These are phyloP conservation scores for Monilinia vaccinii-corymbosi DNA, from an alignment of 2,329 filamentous ascomycete species.

Conservation along the genomic window DNA sequence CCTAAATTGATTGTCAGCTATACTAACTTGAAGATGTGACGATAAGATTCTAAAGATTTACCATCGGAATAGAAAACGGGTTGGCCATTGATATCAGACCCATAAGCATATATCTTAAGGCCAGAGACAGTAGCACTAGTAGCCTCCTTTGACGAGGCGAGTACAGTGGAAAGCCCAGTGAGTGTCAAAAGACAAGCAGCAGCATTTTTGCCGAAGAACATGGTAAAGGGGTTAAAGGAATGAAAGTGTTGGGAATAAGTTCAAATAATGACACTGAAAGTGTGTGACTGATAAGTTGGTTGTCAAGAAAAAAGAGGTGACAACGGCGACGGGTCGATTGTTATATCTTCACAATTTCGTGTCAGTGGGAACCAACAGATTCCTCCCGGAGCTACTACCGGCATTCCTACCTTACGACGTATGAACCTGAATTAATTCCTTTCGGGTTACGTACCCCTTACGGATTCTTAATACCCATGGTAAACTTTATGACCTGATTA, in stretches of 20 bases:
- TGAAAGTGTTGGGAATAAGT: neutral
- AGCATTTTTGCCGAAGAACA: neutral
- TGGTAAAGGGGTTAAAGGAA: neutral
- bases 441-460: neutral
- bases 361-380: neutral
- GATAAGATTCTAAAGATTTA: neutral
- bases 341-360: neutral
- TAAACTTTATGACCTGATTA: too few species aligned
- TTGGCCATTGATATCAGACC: neutral
- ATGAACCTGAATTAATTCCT: too few species aligned
- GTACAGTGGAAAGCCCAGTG: neutral
- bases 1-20: neutral
- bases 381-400: neutral
- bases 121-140: neutral
- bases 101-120: neutral
- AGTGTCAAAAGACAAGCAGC: neutral
- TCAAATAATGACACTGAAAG: neutral
- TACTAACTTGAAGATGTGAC: neutral
- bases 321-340: too few species aligned
- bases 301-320: neutral
- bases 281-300: neutral
- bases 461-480: too few species aligned
- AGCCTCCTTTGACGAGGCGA: neutral
- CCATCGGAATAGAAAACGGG: neutral
- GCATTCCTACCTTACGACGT: neutral